These are phyloP conservation scores for Clarkia xantiana DNA, from an alignment of 345 rosid species.

Conservation along the genomic window DNA sequence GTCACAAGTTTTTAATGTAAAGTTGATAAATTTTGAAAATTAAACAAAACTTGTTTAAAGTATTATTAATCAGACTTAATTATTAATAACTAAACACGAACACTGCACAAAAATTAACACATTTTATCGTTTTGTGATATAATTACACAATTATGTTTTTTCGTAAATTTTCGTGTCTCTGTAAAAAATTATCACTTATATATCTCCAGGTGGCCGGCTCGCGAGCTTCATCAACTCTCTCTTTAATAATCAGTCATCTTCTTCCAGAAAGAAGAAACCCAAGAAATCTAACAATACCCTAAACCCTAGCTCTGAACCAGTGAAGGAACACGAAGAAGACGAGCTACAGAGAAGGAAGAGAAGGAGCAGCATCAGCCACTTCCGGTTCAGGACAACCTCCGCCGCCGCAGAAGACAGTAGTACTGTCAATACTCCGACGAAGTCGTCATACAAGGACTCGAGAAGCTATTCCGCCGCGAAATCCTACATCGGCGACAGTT, in stretches of 20 bases:
- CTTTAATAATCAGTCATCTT: constrained; percentile 3
- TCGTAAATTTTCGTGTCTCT: too few species aligned
- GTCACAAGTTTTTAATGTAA: too few species aligned
- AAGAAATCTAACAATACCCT: neutral
- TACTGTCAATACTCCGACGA: constrained; percentile 4
- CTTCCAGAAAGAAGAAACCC: constrained; percentile 5
- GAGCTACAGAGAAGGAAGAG: constrained; percentile 7
- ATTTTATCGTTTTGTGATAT: too few species aligned
- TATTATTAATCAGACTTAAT: too few species aligned
- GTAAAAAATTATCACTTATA: too few species aligned
- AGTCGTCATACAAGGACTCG: constrained; percentile 5
- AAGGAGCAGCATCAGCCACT: constrained; percentile 8
- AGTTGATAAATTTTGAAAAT: too few species aligned
- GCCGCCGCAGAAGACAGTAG: neutral
- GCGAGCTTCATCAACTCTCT: constrained; percentile 9
- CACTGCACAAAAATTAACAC: too few species aligned
- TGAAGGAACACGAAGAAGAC: constrained; percentile 1
- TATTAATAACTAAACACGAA: too few species aligned
- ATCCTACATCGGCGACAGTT: too few species aligned
- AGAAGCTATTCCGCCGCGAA: neutral
- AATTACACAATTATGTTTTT: too few species aligned
- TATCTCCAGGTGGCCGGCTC: constrained; percentile 9
- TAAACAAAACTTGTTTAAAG: too few species aligned
- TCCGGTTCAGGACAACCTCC: constrained; percentile 1
- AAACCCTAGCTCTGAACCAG: neutral